Conservation (phyloP, 257 asterid species). For the Gynochthodes officinalis region DNA sequence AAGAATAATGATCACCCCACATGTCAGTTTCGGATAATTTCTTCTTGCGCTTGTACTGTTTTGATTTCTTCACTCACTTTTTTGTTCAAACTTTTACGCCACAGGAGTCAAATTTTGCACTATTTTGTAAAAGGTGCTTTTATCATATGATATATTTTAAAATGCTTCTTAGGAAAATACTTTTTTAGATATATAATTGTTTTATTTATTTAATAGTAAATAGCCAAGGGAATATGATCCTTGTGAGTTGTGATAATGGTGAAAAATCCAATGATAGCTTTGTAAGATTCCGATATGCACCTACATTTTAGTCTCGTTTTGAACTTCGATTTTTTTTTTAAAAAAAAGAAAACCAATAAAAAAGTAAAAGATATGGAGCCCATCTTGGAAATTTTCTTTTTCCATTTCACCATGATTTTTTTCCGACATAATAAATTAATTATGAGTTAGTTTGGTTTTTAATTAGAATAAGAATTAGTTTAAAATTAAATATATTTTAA, state of each 20-base stretch:
- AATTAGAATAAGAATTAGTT: too few species aligned
- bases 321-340: too few species aligned
- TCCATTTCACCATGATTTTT: too few species aligned
- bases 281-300: too few species aligned
- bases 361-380: too few species aligned
- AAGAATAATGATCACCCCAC: neutral
- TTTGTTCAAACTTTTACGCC: neutral
- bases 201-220: neutral
- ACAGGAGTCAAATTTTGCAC: neutral
- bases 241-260: conserved; percentile 1
- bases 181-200: neutral
- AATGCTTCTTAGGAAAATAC: neutral
- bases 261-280: neutral
- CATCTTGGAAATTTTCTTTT: too few species aligned
- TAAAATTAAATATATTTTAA: too few species aligned
- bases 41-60: neutral
- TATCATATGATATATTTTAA: neutral
- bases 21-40: neutral
- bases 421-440: too few species aligned
- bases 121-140: neutral
- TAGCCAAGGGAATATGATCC: neutral
- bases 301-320: too few species aligned
- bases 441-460: too few species aligned
- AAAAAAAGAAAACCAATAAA: too few species aligned
- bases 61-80: neutral